Percentiles rank a stretch among this genome's conserved stretches.
Evolutionary conservation across 352 stramenopile species (phyloP).

Genomic region (Pythium myriotylum): DNA sequence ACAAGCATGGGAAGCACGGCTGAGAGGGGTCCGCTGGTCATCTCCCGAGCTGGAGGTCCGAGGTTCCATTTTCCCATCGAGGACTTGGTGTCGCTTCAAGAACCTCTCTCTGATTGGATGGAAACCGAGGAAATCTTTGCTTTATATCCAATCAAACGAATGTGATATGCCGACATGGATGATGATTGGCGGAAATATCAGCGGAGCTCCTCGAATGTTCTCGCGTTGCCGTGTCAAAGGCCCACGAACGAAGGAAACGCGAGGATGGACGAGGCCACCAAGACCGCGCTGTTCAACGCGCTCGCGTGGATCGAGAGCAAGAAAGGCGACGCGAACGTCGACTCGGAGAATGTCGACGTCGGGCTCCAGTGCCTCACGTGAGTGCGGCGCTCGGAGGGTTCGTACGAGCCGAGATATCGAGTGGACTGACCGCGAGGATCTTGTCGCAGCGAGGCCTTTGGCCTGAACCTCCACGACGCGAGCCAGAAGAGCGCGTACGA

Average conservation of each 20-base stretch:
- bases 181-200: constrained; percentile 16
- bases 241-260: background rate
- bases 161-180: background rate
- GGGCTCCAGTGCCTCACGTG: constrained; percentile 66
- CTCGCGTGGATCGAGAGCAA: constrained; percentile 69
- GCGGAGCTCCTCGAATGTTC: constrained; percentile 14
- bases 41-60: too few species aligned
- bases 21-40: too few species aligned
- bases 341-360: constrained; percentile 68
- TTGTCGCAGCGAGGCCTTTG: constrained; percentile 72
- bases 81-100: constrained; percentile 14
- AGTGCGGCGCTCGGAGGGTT: constrained; percentile 17
- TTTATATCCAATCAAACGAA: background rate
- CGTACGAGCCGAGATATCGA: background rate
- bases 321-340: constrained; percentile 56
- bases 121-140: constrained; percentile 5
- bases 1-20: too few species aligned
- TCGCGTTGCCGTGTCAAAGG: constrained; percentile 7
- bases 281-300: constrained; percentile 73
- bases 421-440: too few species aligned
- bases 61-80: background rate
- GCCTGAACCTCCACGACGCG: constrained; percentile 57
- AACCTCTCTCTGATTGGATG: constrained; percentile 19
- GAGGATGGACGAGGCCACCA: constrained; percentile 37
- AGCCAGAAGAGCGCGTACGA: constrained; percentile 55